These are phyloP conservation scores for Boletus semigastroideus DNA, from an alignment of 1,284 basidiomycete species.

Conservation along the genomic window DNA sequence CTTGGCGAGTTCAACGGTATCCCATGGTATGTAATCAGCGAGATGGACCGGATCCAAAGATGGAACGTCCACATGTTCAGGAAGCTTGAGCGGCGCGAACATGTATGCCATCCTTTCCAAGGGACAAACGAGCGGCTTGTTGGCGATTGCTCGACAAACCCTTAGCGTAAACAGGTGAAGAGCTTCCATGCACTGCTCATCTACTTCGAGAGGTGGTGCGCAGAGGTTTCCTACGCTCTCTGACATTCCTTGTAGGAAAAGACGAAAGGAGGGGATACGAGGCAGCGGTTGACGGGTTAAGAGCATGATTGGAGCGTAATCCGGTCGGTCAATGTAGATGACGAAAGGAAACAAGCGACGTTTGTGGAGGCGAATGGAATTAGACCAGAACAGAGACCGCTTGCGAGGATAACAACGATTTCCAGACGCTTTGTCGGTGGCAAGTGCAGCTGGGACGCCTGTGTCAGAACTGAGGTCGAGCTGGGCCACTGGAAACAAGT, in stretches of 20 bases:
- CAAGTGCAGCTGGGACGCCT: constrained; percentile 14
- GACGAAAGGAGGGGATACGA: constrained; percentile 47
- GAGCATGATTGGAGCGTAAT: constrained; percentile 58
- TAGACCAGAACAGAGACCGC: constrained; percentile 62
- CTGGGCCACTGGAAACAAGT: constrained; percentile 43
- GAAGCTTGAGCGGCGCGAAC: constrained; percentile 54
- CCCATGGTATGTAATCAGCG: constrained; percentile 61
- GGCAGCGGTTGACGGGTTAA: constrained; percentile 68
- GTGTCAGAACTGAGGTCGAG: constrained; percentile 6
- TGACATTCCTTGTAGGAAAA: constrained; percentile 56
- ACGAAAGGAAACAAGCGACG: constrained; percentile 55
- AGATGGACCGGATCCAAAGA: constrained; percentile 38
- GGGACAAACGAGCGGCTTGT: constrained; percentile 61
- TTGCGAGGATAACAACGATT: constrained; percentile 55
- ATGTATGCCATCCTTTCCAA: constrained; percentile 59
- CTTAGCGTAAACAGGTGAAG: constrained; percentile 64
- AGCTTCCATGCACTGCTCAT: constrained; percentile 44
- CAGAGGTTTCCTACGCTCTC: constrained; percentile 44
- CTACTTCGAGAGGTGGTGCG: constrained; percentile 49
- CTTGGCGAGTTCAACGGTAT: constrained; percentile 51
- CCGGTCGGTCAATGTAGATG: constrained; percentile 38
- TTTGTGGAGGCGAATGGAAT: constrained; percentile 34
- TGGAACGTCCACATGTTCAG: constrained; percentile 16
- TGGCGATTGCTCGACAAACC: constrained; percentile 57
- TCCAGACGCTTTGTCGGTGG: constrained; percentile 38